phyloP scores from a whole-genome alignment of 306 rosid genomes.

The Trifolium subterraneum region DNA sequence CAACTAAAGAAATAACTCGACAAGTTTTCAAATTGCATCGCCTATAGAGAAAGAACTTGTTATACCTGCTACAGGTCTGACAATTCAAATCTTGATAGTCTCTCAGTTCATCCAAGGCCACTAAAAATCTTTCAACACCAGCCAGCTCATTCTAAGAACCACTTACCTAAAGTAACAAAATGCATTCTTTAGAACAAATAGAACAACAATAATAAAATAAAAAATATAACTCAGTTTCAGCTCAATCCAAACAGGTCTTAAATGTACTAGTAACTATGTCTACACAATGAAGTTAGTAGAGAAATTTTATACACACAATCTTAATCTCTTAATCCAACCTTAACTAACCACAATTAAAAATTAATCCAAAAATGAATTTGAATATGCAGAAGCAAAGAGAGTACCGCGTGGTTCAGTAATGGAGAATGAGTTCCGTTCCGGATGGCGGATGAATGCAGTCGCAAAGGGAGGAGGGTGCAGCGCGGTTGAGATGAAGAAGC shows the following conservation, averaged over 20 bases:
- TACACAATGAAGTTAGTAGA: no score
- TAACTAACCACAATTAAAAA: no score
- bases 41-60: slow-evolving; percentile 35
- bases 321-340: no score
- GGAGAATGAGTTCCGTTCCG: no score
- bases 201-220: neutral
- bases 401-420: no score
- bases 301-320: no score
- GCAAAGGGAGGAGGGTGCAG: neutral
- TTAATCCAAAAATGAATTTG: neutral
- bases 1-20: slow-evolving; percentile 11
- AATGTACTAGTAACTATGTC: no score
- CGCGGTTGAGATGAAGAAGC: neutral
- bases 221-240: no score
- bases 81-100: slow-evolving; percentile 72
- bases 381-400: neutral
- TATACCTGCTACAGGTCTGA: slow-evolving; percentile 80
- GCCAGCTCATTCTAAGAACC: slow-evolving; percentile 45
- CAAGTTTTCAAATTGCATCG: slow-evolving; percentile 28
- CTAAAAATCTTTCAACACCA: slow-evolving; percentile 65
- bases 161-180: slow-evolving; percentile 57
- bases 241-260: no score
- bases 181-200: slow-evolving; percentile 34
- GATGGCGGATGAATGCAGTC: no score
- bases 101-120: slow-evolving; percentile 76